Base-by-base conservation (phyloP, 2,329 filamentous ascomycete species). In the Hypoxylon sp. region DNA sequence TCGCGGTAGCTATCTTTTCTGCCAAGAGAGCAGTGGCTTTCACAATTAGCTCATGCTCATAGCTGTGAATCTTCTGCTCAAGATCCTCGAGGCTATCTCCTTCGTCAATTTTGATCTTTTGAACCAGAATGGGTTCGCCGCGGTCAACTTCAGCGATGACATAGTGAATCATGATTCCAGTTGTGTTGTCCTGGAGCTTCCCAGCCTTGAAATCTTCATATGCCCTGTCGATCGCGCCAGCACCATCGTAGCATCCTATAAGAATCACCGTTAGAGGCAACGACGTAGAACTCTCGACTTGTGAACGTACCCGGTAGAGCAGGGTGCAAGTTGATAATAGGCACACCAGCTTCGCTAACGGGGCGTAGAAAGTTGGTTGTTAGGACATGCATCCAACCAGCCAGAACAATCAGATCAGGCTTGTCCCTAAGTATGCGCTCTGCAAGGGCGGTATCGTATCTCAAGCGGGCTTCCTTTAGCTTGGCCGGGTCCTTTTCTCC, bases 371-470 rank as follows among this genome's bases (percentile, higher is more conserved):
- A 95, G 1, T 82, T 79, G 2, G 82, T 81, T 0, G 88, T 89
- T 50, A 96, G 85, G 59, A 96, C 89, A 75, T 95, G 89, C 92
- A 96, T 96, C 85, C 91, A 96, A 2, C 93, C 93, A 3, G 91
- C 89, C 69, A 93, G 91, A 7, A 95, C 89, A 50, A 97, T 87
- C 56, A 97, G 78, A 56, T 94, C 86, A 0, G 93, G 92, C 59
- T 78, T 78, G 66, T 90, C 85, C 4, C 78, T 64, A 22, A 94
- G 80, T 54, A 96, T 84, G 62, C 89, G 82, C 43, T 84, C 77
- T 0, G 92, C 91, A 65, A 97, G 81, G 44, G 91, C 91, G 13
- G 87, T 85, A 75, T 97, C 93, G 76, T 95, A 96, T 56, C 82
- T 82, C 48, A 84, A 79, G 22, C 93, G 86, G 1, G 87, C 89